Percentiles rank a stretch among this genome's conserved stretches.
Evolutionary conservation across 2,329 filamentous ascomycete species (phyloP).

Genomic region (Penicillium italicum): DNA sequence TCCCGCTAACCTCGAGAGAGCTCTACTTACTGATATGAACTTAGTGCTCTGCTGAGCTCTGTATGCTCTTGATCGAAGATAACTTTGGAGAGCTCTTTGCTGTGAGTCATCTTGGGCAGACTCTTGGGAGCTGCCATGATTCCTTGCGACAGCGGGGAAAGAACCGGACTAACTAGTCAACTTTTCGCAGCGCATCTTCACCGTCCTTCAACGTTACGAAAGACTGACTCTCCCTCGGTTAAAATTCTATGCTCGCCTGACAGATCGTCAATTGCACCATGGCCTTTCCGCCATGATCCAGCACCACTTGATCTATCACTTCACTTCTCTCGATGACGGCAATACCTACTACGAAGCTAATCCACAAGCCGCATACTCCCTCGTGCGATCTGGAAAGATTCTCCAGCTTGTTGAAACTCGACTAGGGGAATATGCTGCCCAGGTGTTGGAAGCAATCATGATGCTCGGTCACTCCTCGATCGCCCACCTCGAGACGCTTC

Average conservation of each 20-base stretch:
- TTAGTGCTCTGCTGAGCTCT: constrained; percentile 78
- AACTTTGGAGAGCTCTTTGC: constrained; percentile 87
- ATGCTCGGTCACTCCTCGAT: constrained; percentile 69
- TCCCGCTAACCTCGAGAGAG: constrained; percentile 17
- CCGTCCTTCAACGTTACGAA: constrained; percentile 72
- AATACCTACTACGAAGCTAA: constrained; percentile 81
- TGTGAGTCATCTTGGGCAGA: constrained; percentile 55
- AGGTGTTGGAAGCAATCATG: constrained; percentile 71
- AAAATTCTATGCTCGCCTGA: constrained; percentile 67
- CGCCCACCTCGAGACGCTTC: constrained; percentile 43
- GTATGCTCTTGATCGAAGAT: constrained; percentile 82
- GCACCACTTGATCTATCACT: constrained; percentile 78
- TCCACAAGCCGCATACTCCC: constrained; percentile 71
- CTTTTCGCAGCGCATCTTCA: constrained; percentile 70
- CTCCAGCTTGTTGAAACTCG: constrained; percentile 69
- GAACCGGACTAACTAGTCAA: constrained; percentile 8
- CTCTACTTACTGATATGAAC: constrained; percentile 22
- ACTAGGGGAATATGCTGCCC: constrained; percentile 70
- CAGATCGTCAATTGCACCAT: constrained; percentile 71
- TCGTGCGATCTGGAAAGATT: constrained; percentile 78
- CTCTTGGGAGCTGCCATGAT: background rate
- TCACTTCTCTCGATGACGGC: constrained; percentile 59
- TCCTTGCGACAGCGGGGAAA: constrained; percentile 2
- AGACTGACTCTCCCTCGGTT: constrained; percentile 69
- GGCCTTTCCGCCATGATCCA: constrained; percentile 82